Evolutionary conservation across 805 yeast species (phyloP).

Genomic region (Kazachstania africana): DNA sequence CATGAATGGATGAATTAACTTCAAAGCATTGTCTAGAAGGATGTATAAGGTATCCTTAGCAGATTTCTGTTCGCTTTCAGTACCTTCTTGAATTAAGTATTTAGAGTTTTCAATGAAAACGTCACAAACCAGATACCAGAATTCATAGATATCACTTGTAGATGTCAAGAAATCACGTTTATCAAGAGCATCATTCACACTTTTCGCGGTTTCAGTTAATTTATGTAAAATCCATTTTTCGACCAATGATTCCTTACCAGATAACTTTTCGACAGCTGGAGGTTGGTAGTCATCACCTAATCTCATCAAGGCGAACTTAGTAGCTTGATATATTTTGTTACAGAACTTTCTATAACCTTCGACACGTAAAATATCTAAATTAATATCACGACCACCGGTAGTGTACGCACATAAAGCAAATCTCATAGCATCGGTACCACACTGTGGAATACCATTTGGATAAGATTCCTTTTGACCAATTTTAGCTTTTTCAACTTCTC

Average conservation of each 20-base stretch:
- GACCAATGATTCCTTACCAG: constrained; percentile 80
- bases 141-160: constrained; percentile 78
- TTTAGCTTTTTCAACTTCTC: constrained; percentile 77
- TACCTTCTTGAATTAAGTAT: constrained; percentile 82
- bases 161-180: constrained; percentile 81
- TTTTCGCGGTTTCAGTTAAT: constrained; percentile 56
- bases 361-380: constrained; percentile 88
- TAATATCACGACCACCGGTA: constrained; percentile 97
- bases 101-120: constrained; percentile 97
- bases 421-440: constrained; percentile 98
- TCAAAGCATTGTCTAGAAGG: constrained; percentile 82
- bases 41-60: constrained; percentile 93
- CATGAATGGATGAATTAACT: constrained; percentile 95
- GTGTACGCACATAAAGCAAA: constrained; percentile 97
- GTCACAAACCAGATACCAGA: constrained; percentile 95
- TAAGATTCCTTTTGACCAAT: constrained; percentile 80
- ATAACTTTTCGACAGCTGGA: constrained; percentile 46
- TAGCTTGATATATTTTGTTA: constrained; percentile 98
- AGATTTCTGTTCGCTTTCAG: constrained; percentile 69
- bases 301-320: constrained; percentile 89
- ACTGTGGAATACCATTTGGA: constrained; percentile 96
- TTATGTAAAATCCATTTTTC: constrained; percentile 95
- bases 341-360: constrained; percentile 99
- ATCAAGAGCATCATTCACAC: constrained; percentile 56
- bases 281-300: constrained; percentile 84